These are phyloP conservation scores for Silene conica DNA, from an alignment of 148 eudicot species.

Conservation along the genomic window DNA sequence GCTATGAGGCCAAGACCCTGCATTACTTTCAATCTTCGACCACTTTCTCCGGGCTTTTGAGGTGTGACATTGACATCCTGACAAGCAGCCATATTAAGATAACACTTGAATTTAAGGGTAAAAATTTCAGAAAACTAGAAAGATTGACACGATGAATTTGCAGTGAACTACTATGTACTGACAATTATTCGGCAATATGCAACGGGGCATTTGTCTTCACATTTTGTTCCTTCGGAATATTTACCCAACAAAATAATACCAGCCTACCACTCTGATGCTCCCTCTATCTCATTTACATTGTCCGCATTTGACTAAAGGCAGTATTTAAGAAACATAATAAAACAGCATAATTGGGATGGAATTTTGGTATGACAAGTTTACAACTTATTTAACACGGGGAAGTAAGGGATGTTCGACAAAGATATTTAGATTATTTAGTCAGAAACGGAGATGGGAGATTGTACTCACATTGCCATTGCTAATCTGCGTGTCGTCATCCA, in stretches of 20 bases:
- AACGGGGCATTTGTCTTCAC: background rate
- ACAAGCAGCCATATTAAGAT: background rate
- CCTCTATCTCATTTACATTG: too few species aligned
- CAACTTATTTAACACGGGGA: too few species aligned
- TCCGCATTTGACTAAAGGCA: too few species aligned
- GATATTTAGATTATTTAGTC: background rate
- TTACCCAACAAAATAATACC: too few species aligned
- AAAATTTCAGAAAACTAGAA: background rate
- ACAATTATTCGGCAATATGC: too few species aligned
- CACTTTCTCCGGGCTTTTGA: conserved; percentile 34
- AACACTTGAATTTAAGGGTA: background rate
- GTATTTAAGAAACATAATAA: too few species aligned
- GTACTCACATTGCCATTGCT: conserved; percentile 19
- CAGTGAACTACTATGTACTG: background rate
- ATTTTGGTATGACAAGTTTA: too few species aligned
- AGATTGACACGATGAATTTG: background rate
- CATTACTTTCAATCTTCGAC: conserved; percentile 65
- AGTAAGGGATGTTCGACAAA: too few species aligned
- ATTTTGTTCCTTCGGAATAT: background rate
- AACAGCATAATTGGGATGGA: too few species aligned
- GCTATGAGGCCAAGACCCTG: conserved; percentile 61
- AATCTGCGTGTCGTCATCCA: conserved; percentile 8
- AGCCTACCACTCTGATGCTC: too few species aligned
- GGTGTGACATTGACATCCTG: conserved; percentile 26
- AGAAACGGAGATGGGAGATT: background rate